A percentile compares a stretch with the other conserved stretches of the same genome.
Conservation (phyloP, 768 basidiomycete species). For the Psilocybe sp. region DNA sequence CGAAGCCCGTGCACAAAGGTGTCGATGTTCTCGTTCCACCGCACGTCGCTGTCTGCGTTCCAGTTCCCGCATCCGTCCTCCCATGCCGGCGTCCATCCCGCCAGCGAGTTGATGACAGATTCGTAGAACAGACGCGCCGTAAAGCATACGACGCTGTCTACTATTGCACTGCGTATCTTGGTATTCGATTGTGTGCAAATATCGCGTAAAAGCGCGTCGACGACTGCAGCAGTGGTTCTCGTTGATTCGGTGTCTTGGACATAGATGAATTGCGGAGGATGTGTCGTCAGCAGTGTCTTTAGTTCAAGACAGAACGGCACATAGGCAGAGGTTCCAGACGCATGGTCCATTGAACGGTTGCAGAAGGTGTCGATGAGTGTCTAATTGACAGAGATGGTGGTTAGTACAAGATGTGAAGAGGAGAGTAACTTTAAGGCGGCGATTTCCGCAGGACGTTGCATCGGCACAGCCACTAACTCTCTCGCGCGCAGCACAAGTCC, state of each 20-base stretch:
- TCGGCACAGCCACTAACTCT: too few relatives aligned
- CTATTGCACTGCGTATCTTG: slow-evolving; percentile 37
- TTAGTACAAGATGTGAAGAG: too few relatives aligned
- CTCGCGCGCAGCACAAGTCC: too few relatives aligned
- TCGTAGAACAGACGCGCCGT: slow-evolving; percentile 65
- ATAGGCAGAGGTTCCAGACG: slow-evolving; percentile 15
- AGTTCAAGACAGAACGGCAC: slow-evolving; percentile 30
- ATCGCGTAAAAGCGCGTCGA: slow-evolving; percentile 33
- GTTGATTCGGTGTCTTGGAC: slow-evolving; percentile 56
- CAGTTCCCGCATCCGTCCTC: slow-evolving; percentile 60
- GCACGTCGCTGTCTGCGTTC: slow-evolving; percentile 35
- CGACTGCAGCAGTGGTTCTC: slow-evolving; percentile 41
- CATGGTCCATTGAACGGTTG: too few relatives aligned
- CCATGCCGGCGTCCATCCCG: slow-evolving; percentile 56
- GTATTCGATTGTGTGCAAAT: slow-evolving; percentile 18
- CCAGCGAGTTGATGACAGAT: slow-evolving; percentile 57
- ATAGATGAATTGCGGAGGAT: slow-evolving; percentile 66
- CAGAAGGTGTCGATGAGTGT: too few relatives aligned
- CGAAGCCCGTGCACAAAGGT: slow-evolving; percentile 67
- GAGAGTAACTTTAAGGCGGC: too few relatives aligned
- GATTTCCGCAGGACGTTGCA: too few relatives aligned
- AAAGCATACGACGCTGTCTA: slow-evolving; percentile 62
- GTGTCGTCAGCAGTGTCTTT: slow-evolving; percentile 31
- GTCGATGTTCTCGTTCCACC: slow-evolving; percentile 67
- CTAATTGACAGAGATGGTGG: too few relatives aligned